Conservation (phyloP, 2,329 filamentous ascomycete species). For the Seiridium cupressi region DNA sequence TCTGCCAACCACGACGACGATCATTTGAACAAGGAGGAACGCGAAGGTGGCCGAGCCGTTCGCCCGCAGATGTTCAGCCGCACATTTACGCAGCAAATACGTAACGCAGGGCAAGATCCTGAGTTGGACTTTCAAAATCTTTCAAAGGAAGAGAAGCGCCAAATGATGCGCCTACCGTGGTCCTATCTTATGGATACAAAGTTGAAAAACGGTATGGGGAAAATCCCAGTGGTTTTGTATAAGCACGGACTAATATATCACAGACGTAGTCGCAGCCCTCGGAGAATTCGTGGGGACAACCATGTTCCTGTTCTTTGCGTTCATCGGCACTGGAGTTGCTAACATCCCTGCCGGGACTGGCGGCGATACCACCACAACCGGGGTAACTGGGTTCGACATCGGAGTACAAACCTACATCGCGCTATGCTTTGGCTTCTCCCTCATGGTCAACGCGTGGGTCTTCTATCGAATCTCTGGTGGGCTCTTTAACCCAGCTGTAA, state of each 20-base stretch:
- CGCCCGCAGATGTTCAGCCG: constrained; percentile 1
- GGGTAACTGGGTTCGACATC: constrained; percentile 12
- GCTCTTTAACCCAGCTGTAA: constrained; percentile 17
- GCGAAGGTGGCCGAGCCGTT: background rate
- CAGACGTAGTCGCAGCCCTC: background rate
- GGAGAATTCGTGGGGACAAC: background rate
- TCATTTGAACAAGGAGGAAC: background rate
- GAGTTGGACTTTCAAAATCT: background rate
- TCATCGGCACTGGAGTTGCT: constrained; percentile 36
- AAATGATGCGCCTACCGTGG: background rate
- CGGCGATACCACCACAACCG: constrained; percentile 12
- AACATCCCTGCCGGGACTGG: constrained; percentile 21
- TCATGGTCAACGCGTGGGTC: constrained; percentile 36
- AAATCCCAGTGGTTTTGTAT: too few relatives aligned
- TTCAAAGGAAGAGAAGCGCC: background rate
- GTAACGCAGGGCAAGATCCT: background rate
- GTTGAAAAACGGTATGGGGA: background rate
- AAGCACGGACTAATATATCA: background rate
- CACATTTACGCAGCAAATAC: constrained; percentile 1
- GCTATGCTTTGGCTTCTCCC: constrained; percentile 29
- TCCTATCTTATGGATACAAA: background rate
- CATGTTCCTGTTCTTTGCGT: constrained; percentile 36
- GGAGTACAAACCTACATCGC: constrained; percentile 28
- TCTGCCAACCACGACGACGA: background rate
- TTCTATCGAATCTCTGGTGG: constrained; percentile 34